phyloP scores from a whole-genome alignment of 495 filamentous ascomycete genomes.

The Daldinia grandis region DNA sequence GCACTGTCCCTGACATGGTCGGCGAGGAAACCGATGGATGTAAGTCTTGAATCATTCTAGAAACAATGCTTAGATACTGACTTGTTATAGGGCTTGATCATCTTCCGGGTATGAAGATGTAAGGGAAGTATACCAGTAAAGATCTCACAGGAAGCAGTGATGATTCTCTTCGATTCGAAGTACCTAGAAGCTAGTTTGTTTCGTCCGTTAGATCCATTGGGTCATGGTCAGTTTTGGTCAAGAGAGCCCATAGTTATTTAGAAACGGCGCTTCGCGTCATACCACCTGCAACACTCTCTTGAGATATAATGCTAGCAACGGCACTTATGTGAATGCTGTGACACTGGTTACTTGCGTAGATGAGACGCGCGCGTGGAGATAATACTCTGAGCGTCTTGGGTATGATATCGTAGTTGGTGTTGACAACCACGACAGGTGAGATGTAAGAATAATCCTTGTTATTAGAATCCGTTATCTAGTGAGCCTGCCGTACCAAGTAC shows the following conservation, averaged over 20 bases:
- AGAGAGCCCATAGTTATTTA: constrained; percentile 1
- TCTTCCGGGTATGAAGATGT: background rate
- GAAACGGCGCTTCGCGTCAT: background rate
- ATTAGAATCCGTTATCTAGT: background rate
- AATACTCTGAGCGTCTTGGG: background rate
- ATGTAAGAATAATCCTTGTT: background rate
- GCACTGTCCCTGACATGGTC: constrained; percentile 53
- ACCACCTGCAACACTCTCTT: background rate
- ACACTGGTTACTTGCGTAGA: background rate
- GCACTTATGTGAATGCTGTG: background rate
- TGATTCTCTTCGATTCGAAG: background rate
- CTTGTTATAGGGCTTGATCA: background rate
- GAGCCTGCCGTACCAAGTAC: background rate
- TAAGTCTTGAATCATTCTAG: constrained; percentile 43
- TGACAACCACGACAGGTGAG: background rate
- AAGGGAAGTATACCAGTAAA: background rate
- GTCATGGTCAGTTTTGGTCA: background rate
- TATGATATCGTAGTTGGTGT: background rate
- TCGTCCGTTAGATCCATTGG: background rate
- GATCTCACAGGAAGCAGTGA: background rate
- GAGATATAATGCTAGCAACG: background rate
- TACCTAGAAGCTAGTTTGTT: background rate
- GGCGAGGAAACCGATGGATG: constrained; percentile 58
- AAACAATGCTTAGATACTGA: background rate
- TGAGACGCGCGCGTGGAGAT: background rate